Conservation (phyloP, 1,139 yeast species). For the Hansenula sp. region DNA sequence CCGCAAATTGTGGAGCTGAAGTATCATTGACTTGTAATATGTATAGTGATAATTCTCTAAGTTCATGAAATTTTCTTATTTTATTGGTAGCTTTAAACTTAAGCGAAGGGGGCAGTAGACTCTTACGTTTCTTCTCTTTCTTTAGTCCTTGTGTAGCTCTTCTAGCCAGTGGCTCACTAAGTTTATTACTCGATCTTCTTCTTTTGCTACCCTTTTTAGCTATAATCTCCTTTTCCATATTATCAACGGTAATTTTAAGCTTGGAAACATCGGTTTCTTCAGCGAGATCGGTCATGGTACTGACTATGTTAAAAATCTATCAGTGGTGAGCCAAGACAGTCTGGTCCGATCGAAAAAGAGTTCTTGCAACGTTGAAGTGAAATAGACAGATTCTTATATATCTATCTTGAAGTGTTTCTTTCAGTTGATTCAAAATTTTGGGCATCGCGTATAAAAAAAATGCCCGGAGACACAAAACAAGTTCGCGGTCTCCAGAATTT, state of each 20-base stretch:
- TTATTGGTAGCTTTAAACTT: conserved; percentile 11
- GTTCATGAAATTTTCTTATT: conserved; percentile 32
- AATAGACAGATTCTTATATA: too few species aligned
- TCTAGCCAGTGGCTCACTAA: conserved; percentile 6
- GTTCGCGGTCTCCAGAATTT: background rate
- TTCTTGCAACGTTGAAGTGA: too few species aligned
- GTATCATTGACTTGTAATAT: conserved; percentile 32
- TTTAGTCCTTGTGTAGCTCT: conserved; percentile 5
- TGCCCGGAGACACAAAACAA: background rate
- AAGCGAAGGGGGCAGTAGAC: conserved; percentile 25
- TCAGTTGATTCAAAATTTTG: background rate
- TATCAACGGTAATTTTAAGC: conserved; percentile 7
- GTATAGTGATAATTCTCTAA: conserved; percentile 51
- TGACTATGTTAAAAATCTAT: too few species aligned
- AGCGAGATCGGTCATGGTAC: background rate
- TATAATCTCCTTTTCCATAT: background rate
- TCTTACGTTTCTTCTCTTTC: conserved; percentile 39
- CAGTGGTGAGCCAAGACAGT: too few species aligned
- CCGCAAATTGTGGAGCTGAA: conserved; percentile 35
- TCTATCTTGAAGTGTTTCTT: too few species aligned
- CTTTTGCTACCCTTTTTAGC: conserved; percentile 19
- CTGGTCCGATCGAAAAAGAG: too few species aligned
- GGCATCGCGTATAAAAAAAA: background rate
- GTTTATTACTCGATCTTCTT: conserved; percentile 31
- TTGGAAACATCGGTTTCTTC: conserved; percentile 6